Conservation (phyloP, 495 filamentous ascomycete species). For the Parmelia sp. region DNA sequence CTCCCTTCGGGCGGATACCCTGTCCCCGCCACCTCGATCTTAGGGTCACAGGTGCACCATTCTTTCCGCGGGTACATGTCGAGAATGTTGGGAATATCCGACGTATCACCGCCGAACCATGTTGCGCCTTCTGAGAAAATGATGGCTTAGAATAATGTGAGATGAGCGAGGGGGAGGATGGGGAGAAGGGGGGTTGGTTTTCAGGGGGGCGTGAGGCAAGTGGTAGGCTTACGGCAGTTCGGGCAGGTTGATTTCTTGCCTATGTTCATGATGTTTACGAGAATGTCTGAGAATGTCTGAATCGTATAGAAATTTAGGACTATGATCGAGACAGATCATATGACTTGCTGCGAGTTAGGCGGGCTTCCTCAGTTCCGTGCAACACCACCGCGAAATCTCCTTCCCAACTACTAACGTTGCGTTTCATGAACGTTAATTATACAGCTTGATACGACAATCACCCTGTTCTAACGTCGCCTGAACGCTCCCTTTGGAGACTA, state of each 20-base stretch:
- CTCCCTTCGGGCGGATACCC: neutral
- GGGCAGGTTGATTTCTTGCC: constrained; percentile 1
- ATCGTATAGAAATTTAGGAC: neutral
- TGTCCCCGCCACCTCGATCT: neutral
- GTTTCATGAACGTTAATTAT: neutral
- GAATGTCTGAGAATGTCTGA: neutral
- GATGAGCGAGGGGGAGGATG: neutral
- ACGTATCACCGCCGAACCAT: neutral
- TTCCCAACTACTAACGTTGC: neutral
- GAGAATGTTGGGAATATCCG: neutral
- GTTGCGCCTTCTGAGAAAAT: neutral
- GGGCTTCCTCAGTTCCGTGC: neutral
- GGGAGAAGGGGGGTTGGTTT: neutral
- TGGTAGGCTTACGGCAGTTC: neutral
- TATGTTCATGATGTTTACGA: neutral
- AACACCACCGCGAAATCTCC: neutral
- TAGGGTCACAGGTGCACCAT: neutral
- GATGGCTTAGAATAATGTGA: neutral
- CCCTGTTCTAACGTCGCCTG: neutral
- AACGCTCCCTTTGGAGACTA: neutral
- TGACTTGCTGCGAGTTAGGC: neutral
- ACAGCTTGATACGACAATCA: neutral
- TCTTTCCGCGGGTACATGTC: neutral
- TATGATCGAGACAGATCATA: neutral
- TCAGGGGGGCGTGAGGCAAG: neutral